Base-by-base conservation (phyloP, 495 filamentous ascomycete species). In the Bacidia gigantensis region DNA sequence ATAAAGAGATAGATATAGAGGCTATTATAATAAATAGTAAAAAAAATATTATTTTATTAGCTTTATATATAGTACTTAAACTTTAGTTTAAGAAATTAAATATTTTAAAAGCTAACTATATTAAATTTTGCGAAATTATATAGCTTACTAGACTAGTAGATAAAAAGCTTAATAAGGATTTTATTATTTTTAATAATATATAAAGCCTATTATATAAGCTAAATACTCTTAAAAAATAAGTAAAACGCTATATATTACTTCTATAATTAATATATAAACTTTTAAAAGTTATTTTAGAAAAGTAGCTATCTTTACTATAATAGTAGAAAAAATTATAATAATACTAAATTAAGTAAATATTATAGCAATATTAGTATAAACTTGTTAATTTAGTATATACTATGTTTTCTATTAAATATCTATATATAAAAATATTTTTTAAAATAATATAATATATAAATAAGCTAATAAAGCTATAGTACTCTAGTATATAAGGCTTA, bases 401-500 rank as follows among this genome's bases (percentile, higher is more conserved):
- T 46, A 46, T 46, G 14, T 21, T 21, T 21, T 46, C 25, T 21
- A 46, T 21, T 46, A 21, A 12, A 21, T 21, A 21, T 46, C 25
- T 21, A 46, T 3, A 7, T 3, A 46, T 21, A 21, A 46, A 21
- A 21, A 24, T 21, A 46, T 46, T 24, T 22, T 46, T 46, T 21
- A 21, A 46, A 46, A 46, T 46, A 46, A 46, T 46, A 21, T 46
- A 46, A 46, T 46, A 46, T 22, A 46, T 3, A 46, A 46, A 5
- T 3, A 21, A 46, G 25, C 44, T 3, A 24, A 46, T 14, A 20
- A 14, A 21, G 25, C 3, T 21, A 21, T 46, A 14, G 23, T 21
- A 3, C 3, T 46, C 3, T 21, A 2, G 12, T 24, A 24, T 46
- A 3, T 46, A 21, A 46, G 25, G 25, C 44, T 17, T 46, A 21